phyloP scores from a whole-genome alignment of 2,329 filamentous ascomycete genomes.

The Curvularia sp. region DNA sequence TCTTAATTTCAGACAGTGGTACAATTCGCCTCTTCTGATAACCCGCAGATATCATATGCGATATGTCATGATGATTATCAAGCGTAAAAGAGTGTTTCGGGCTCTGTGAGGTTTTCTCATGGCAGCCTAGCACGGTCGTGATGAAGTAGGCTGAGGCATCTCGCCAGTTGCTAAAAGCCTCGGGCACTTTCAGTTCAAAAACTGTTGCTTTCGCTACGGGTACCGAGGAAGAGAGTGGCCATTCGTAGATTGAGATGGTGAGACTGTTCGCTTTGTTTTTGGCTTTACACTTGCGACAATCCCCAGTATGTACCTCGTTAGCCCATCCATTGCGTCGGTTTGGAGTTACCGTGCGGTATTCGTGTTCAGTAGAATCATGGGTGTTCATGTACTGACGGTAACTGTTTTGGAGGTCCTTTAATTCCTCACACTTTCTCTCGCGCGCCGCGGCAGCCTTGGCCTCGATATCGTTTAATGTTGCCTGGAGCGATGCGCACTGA shows the following conservation, averaged over 20 bases:
- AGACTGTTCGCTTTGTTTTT: conserved; percentile 48
- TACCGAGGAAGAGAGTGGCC: conserved; percentile 58
- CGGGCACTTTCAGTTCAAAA: conserved; percentile 61
- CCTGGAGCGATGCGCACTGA: conserved; percentile 53
- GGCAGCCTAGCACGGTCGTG: conserved; percentile 48
- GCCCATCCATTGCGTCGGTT: conserved; percentile 16
- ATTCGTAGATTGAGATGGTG: conserved; percentile 61
- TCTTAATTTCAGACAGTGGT: conserved; percentile 50
- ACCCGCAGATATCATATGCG: conserved; percentile 2
- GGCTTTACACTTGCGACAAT: conserved; percentile 45
- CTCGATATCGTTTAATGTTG: conserved; percentile 51
- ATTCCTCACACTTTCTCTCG: conserved; percentile 33
- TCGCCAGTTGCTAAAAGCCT: conserved; percentile 57
- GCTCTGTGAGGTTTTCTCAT: not conserved
- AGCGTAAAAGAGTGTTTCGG: conserved; percentile 23
- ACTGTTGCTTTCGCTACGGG: conserved; percentile 55
- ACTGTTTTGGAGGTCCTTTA: conserved; percentile 16
- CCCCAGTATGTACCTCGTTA: conserved; percentile 10
- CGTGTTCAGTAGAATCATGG: conserved; percentile 21
- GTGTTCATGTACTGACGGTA: conserved; percentile 26
- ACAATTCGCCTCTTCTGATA: conserved; percentile 33
- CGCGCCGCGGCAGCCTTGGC: conserved; percentile 40
- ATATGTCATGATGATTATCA: conserved; percentile 19
- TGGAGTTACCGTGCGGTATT: conserved; percentile 8
- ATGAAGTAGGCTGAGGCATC: conserved; percentile 57